Evolutionary conservation across 2,329 filamentous ascomycete genomes (phyloP).

Genomic region (Aspergillus thermomutatus): DNA sequence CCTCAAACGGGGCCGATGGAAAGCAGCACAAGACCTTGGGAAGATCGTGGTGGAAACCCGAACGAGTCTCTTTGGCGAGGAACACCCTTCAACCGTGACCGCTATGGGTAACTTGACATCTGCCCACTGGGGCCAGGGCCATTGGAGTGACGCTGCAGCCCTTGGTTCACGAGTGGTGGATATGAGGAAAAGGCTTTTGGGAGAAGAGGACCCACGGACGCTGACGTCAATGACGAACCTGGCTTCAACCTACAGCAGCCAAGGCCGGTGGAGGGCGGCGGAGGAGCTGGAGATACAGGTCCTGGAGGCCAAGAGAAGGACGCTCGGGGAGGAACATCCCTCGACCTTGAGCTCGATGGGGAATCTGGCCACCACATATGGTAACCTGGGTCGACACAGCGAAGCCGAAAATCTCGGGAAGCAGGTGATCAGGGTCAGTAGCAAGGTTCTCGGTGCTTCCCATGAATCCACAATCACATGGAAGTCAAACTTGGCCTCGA

Average conservation of each 20-base stretch:
- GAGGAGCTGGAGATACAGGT: slow-evolving; percentile 13
- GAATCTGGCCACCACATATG: neutral
- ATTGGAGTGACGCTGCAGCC: slow-evolving; percentile 6
- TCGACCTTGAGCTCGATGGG: slow-evolving; percentile 1
- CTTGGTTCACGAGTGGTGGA: slow-evolving; percentile 2
- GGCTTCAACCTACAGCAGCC: slow-evolving; percentile 1
- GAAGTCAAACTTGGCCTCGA: too few relatives aligned
- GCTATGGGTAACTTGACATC: neutral
- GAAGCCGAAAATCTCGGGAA: too few relatives aligned
- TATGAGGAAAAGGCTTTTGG: neutral
- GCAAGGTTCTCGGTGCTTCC: too few relatives aligned
- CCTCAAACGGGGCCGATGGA: neutral
- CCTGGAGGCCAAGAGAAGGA: slow-evolving; percentile 6
- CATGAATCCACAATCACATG: too few relatives aligned
- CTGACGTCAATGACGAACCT: slow-evolving; percentile 16
- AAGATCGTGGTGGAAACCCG: neutral
- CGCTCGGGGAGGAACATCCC: slow-evolving; percentile 10
- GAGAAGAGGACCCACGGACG: slow-evolving; percentile 12
- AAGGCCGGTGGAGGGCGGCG: slow-evolving; percentile 18
- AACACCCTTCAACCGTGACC: neutral
- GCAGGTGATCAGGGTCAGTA: too few relatives aligned
- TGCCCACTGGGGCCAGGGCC: neutral
- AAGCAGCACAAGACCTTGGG: neutral
- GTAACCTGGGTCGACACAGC: too few relatives aligned
- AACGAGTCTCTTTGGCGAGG: neutral